Percentiles rank a stretch among this genome's conserved stretches.
phyloP scores from a whole-genome alignment of 1,139 yeast species.

The Candida sp. region DNA sequence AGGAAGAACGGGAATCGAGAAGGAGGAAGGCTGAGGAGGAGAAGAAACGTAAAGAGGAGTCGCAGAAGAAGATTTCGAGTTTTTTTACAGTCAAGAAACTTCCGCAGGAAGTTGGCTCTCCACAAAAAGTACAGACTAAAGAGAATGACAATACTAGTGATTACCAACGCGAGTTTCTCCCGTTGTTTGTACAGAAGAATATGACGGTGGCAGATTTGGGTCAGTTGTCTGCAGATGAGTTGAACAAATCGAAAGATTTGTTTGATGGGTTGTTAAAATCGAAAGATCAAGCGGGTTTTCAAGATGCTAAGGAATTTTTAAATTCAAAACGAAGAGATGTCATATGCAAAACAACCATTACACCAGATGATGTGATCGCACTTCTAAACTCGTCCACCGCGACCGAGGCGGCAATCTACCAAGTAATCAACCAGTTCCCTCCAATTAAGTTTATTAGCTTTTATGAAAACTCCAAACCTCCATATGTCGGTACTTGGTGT shows the following conservation, averaged over 20 bases:
- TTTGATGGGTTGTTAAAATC: conserved; percentile 16
- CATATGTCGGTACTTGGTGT: conserved; percentile 78
- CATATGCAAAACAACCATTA: not conserved
- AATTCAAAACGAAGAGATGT: conserved; percentile 1
- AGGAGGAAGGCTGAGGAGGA: conserved; percentile 14
- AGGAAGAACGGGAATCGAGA: conserved; percentile 20
- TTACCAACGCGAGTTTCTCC: conserved; percentile 45
- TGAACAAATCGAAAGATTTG: conserved; percentile 10
- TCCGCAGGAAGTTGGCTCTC: conserved; percentile 3
- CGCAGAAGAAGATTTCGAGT: conserved; percentile 53
- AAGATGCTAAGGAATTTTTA: conserved; percentile 5
- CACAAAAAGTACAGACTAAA: not conserved
- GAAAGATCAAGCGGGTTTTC: not conserved
- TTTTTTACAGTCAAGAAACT: conserved; percentile 40
- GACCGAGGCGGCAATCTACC: conserved; percentile 24
- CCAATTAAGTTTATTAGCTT: conserved; percentile 69
- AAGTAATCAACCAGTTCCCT: conserved; percentile 28
- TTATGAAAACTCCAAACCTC: conserved; percentile 79
- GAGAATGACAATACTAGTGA: conserved; percentile 7
- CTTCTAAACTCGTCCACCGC: conserved; percentile 34
- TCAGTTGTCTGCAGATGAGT: conserved; percentile 11
- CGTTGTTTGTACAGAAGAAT: conserved; percentile 48
- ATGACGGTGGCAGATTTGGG: conserved; percentile 19
- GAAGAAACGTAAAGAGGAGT: conserved; percentile 22
- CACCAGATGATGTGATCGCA: conserved; percentile 25